A percentile compares a stretch with the other conserved stretches of the same genome.
These are phyloP conservation scores for Oleoguttula mirabilis DNA, from an alignment of 495 filamentous ascomycete genomes.

Conservation along the genomic window DNA sequence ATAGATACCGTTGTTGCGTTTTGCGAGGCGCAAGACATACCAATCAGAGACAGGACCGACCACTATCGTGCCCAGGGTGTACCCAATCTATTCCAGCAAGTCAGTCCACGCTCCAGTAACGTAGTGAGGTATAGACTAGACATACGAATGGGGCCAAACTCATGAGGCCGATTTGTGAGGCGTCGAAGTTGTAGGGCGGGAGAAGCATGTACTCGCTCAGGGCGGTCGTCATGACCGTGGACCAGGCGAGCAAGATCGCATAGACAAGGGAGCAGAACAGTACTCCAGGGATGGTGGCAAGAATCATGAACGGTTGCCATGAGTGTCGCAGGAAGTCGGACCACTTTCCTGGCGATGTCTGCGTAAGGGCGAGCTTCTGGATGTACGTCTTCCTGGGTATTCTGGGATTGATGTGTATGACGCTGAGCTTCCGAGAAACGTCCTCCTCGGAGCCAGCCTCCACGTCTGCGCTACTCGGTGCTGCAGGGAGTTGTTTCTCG, in stretches of 20 bases:
- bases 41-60: slow-evolving; percentile 7
- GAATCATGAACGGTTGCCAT: slow-evolving; percentile 14
- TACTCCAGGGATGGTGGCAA: slow-evolving; percentile 12
- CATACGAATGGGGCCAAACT: slow-evolving; percentile 9
- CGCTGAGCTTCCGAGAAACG: slow-evolving; percentile 7
- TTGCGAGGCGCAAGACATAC: slow-evolving; percentile 7
- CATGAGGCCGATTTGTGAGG: slow-evolving; percentile 16
- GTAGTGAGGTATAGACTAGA: too few relatives aligned
- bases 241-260: slow-evolving; percentile 10
- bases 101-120: too few relatives aligned
- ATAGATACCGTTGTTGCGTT: slow-evolving; percentile 15
- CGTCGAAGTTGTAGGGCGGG: slow-evolving; percentile 16
- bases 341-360: slow-evolving; percentile 9
- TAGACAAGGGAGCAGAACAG: slow-evolving; percentile 10
- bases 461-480: neutral
- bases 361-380: slow-evolving; percentile 7
- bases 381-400: slow-evolving; percentile 14
- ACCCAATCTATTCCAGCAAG: slow-evolving; percentile 6
- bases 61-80: slow-evolving; percentile 9
- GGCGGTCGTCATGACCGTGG: slow-evolving; percentile 13
- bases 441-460: neutral
- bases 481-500: neutral
- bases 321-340: slow-evolving; percentile 10
- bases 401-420: slow-evolving; percentile 6
- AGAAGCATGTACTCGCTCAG: slow-evolving; percentile 10